Conservation (phyloP, 139 green algal genomes). For the Astrephomene gubernaculifera region DNA sequence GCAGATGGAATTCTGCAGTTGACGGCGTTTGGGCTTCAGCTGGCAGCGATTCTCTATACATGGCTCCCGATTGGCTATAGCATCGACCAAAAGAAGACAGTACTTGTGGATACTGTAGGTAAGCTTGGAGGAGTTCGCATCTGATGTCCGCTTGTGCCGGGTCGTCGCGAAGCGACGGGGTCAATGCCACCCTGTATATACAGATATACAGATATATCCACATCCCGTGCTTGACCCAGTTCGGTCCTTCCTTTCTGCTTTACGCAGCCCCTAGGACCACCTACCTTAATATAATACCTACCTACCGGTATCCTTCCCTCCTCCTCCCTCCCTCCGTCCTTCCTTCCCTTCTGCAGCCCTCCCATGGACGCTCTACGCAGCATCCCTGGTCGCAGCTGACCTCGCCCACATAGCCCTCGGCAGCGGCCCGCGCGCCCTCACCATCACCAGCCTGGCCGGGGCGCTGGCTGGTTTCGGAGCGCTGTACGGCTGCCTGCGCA, state of each 20-base stretch:
- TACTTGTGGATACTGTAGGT: background rate
- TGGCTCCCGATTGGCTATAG: constrained; percentile 16
- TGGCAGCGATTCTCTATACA: background rate
- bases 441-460: background rate
- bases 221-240: background rate
- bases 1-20: constrained; percentile 6
- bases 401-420: constrained; percentile 7
- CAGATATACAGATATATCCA: background rate
- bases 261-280: no score
- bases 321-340: background rate
- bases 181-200: background rate
- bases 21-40: background rate
- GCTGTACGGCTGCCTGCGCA: constrained; percentile 10
- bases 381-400: background rate
- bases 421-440: background rate
- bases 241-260: no score
- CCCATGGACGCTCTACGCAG: background rate
- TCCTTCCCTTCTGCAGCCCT: background rate
- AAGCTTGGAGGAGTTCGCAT: background rate
- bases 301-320: background rate
- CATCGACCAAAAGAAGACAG: constrained; percentile 30
- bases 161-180: background rate
- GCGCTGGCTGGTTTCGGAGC: background rate
- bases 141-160: background rate
- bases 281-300: background rate